phyloP scores from a whole-genome alignment of 148 eudicot species.

The Tetragonia tetragonoides region DNA sequence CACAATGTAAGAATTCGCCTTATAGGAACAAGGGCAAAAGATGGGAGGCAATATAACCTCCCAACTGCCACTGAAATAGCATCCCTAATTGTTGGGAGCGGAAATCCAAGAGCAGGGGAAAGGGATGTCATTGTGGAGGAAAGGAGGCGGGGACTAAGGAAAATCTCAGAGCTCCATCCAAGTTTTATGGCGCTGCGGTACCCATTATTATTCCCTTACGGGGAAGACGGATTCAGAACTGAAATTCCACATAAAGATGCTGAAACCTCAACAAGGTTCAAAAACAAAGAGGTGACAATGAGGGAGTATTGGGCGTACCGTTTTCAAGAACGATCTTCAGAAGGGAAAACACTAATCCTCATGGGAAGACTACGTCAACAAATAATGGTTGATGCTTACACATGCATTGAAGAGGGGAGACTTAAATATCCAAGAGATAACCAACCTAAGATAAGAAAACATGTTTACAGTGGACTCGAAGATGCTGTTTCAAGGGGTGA shows the following conservation, averaged over 20 bases:
- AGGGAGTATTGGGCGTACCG: slow-evolving; percentile 15
- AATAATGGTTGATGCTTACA: slow-evolving; percentile 15
- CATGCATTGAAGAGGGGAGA: slow-evolving; percentile 9
- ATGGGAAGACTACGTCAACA: slow-evolving; percentile 17
- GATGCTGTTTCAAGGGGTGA: slow-evolving; percentile 11
- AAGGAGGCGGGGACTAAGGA: not conserved
- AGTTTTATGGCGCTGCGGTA: slow-evolving; percentile 27
- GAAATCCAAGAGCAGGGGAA: not conserved
- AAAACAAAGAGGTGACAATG: slow-evolving; percentile 10
- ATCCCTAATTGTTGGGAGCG: slow-evolving; percentile 16
- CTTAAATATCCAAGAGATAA: not conserved
- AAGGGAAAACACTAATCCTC: not conserved
- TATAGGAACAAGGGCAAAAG: slow-evolving; percentile 5
- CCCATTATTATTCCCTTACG: slow-evolving; percentile 27
- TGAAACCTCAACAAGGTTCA: not conserved
- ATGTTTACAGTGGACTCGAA: not conserved
- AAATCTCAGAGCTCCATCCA: slow-evolving; percentile 22
- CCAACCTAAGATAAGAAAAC: not conserved
- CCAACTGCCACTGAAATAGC: slow-evolving; percentile 21
- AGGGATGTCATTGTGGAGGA: slow-evolving; percentile 26
- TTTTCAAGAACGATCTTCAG: not conserved
- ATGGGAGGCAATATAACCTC: slow-evolving; percentile 14
- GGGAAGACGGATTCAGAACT: slow-evolving; percentile 20
- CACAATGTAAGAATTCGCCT: not conserved
- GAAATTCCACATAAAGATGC: slow-evolving; percentile 4